Percentiles rank a stretch among this genome's conserved stretches.
These are phyloP conservation scores for Aspergillus hancockii DNA, from an alignment of 495 filamentous ascomycete genomes.

Conservation along the genomic window DNA sequence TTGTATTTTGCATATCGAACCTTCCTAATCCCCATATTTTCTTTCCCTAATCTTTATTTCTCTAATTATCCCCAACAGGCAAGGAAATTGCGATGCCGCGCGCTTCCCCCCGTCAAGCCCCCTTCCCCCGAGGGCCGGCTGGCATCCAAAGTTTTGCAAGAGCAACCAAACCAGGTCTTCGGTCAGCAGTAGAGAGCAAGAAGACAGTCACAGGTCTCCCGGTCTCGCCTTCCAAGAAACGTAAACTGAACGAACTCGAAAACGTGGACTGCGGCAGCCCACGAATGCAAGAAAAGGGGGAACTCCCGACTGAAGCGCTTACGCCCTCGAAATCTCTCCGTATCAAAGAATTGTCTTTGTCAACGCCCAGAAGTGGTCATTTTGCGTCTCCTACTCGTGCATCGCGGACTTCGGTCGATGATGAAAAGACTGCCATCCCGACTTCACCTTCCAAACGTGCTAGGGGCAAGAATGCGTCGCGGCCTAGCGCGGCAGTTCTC, in stretches of 20 bases:
- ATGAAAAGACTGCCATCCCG: slow-evolving; percentile 18
- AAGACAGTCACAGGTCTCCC: slow-evolving; percentile 18
- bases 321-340: slow-evolving; percentile 47
- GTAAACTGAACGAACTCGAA: slow-evolving; percentile 46
- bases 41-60: slow-evolving; percentile 24
- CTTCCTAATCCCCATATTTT: slow-evolving; percentile 15
- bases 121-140: slow-evolving; percentile 35
- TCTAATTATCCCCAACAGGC: slow-evolving; percentile 5
- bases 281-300: slow-evolving; percentile 2
- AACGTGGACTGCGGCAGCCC: slow-evolving; percentile 28
- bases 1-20: slow-evolving; percentile 2
- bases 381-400: slow-evolving; percentile 30
- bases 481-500: slow-evolving; percentile 7
- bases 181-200: slow-evolving; percentile 24
- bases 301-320: slow-evolving; percentile 5
- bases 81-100: slow-evolving; percentile 42
- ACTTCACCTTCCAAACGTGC: slow-evolving; percentile 35
- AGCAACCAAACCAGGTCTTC: slow-evolving; percentile 44
- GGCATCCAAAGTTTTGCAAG: slow-evolving; percentile 45
- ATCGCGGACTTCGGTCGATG: slow-evolving; percentile 20
- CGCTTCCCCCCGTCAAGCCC: slow-evolving; percentile 28
- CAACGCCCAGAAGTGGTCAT: slow-evolving; percentile 41
- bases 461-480: background rate
- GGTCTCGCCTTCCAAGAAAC: slow-evolving; percentile 49
- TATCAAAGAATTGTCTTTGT: slow-evolving; percentile 39